Evolutionary conservation across 2,329 filamentous ascomycete species (phyloP).

Genomic region (Fusarium luffae): DNA sequence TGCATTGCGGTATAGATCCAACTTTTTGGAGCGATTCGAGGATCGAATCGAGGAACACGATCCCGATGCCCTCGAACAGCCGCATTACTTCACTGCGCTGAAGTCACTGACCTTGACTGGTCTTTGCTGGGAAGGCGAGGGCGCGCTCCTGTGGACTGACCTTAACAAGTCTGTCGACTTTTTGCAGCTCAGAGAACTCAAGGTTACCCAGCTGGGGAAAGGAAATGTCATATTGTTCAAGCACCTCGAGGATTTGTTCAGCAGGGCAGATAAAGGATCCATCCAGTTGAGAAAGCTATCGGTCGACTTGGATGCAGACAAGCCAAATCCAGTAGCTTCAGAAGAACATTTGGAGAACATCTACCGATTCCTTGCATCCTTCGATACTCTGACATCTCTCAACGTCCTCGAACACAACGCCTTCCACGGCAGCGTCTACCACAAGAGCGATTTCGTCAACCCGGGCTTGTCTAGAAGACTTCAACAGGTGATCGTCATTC

Average conservation of each 20-base stretch:
- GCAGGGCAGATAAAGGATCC: background rate
- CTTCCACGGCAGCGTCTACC: accelerated
- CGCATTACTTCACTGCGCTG: background rate
- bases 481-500: background rate
- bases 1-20: accelerated
- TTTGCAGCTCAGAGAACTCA: background rate
- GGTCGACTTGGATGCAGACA: background rate
- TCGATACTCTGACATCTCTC: conserved; percentile 1
- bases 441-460: background rate
- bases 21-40: background rate
- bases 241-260: background rate
- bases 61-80: background rate
- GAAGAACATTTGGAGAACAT: background rate
- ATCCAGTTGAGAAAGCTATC: background rate
- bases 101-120: background rate
- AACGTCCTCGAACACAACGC: background rate
- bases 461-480: background rate
- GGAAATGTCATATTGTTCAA: background rate
- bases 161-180: conserved; percentile 4
- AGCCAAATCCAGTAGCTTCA: accelerated
- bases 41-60: background rate
- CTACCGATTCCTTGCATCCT: conserved; percentile 11
- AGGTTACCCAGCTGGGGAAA: accelerated
- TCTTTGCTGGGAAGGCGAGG: accelerated
- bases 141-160: accelerated